Evolutionary conservation across 768 basidiomycete species (phyloP), one percentile per base, ranked within the genome.

Genomic region (Goffeauzyma gilvescens): DNA sequence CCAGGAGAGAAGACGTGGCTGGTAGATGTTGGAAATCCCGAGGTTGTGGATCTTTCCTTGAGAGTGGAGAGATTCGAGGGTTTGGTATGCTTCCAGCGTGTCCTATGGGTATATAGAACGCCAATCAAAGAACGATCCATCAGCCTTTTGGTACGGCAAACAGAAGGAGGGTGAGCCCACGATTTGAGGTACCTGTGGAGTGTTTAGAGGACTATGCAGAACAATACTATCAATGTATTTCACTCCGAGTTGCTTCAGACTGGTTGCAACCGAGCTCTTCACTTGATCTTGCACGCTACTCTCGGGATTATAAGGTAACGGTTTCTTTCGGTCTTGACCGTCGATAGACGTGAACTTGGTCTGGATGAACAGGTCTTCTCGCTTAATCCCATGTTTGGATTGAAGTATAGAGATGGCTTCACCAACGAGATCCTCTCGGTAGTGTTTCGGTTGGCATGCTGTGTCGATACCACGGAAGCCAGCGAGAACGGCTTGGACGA

Each of bases 391-490:
- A 47, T 80, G 73, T 31, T 73, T 67, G 6, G 66, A 69, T 48
- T 71, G 64, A 20, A 83, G 64, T 21, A 67, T 66, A 24, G 68
- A 60, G 1, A 86, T 67, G 0, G 80, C 84, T 41, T 74, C 72
- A 4, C 84, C 84, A 2, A 86, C 81, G 1, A 82, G 71, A 42
- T 82, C 78, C 57, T 86, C 81, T 27, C 81, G 49, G 32, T 55
- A 60, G 42, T 54, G 55, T 55, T 66, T 65, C 4, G 58, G 59
- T 44, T 57, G 62, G 68, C 48, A 60, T 71, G 81, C 81, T n/a
- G 81, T 84, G 53, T 87, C 84, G 22, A 86, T 75, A 4, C 78
- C 81, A 34, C 76, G 66, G 58, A 85, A 86, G 5, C 84, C 83
- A 49, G 73, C 71, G 28, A 78, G 62, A 42, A 85, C 73, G 8